These are phyloP conservation scores for Aspergillus sp. DNA, from an alignment of 2,329 filamentous ascomycete species.

Conservation along the genomic window DNA sequence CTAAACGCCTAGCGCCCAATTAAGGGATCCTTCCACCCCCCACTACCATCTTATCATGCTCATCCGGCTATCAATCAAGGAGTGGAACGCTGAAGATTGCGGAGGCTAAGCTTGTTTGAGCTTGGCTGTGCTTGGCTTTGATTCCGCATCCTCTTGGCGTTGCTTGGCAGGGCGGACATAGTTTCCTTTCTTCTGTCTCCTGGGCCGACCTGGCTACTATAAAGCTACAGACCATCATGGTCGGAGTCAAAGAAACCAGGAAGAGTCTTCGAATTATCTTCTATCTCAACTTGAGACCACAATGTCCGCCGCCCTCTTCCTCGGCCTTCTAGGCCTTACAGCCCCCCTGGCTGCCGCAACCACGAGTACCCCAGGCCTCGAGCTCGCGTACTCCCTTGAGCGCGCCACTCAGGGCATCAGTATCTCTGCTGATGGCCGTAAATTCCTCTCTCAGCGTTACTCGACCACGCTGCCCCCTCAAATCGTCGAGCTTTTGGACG, in stretches of 20 bases:
- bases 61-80: neutral
- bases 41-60: neutral
- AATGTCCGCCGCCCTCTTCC: neutral
- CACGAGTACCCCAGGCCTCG: neutral
- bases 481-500: neutral
- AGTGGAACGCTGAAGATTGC: neutral
- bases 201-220: neutral
- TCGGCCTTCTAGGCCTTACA: neutral
- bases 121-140: neutral
- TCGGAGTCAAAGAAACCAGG: neutral
- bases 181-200: neutral
- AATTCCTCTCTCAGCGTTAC: neutral
- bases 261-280: neutral
- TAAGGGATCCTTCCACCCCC: neutral
- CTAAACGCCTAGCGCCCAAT: neutral
- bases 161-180: neutral
- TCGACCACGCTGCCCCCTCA: neutral
- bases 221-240: neutral
- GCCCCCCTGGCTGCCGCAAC: neutral
- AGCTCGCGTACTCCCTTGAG: neutral
- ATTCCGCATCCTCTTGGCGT: neutral
- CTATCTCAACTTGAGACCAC: neutral
- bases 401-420: constrained; percentile 4
- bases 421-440: neutral
- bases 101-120: neutral